A percentile compares a stretch with the other conserved stretches of the same genome.
These are phyloP conservation scores for Solanum pinnatisectum DNA, from an alignment of 257 asterid species.

Conservation along the genomic window DNA sequence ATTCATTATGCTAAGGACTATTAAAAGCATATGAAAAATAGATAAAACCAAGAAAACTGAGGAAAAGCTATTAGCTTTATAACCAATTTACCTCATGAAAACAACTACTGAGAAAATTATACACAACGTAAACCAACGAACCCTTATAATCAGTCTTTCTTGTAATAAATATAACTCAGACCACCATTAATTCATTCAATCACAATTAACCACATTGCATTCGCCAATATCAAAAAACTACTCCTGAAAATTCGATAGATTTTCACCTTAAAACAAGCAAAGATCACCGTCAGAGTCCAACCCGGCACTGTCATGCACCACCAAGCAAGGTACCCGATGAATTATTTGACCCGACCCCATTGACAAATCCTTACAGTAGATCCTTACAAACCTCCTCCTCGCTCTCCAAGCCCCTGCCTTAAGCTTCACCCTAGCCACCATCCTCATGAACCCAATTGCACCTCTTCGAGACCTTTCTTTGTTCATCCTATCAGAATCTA, in stretches of 20 bases:
- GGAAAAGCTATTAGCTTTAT: neutral
- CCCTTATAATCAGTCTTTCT: neutral
- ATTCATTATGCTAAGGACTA: neutral
- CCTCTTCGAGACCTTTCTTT: conserved; percentile 30
- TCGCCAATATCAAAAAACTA: neutral
- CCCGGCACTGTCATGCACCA: conserved; percentile 60
- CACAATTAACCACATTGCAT: neutral
- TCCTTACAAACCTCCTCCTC: conserved; percentile 58
- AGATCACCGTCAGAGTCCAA: conserved; percentile 46
- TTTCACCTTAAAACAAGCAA: conserved; percentile 1
- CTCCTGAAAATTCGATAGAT: neutral
- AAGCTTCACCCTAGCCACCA: conserved; percentile 46
- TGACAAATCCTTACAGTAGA: conserved; percentile 52
- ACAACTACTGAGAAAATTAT: neutral
- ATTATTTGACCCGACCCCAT: conserved; percentile 30
- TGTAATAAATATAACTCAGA: neutral
- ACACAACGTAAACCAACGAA: neutral
- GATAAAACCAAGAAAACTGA: neutral
- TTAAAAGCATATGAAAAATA: neutral
- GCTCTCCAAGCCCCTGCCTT: conserved; percentile 73
- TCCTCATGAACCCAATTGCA: conserved; percentile 45
- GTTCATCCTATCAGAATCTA: conserved; percentile 31
- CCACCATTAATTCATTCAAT: neutral
- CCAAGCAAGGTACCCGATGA: conserved; percentile 40
- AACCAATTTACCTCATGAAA: neutral